Evolutionary conservation across 2,329 filamentous ascomycete genomes (phyloP).

Genomic region (Cladosporium sp.): DNA sequence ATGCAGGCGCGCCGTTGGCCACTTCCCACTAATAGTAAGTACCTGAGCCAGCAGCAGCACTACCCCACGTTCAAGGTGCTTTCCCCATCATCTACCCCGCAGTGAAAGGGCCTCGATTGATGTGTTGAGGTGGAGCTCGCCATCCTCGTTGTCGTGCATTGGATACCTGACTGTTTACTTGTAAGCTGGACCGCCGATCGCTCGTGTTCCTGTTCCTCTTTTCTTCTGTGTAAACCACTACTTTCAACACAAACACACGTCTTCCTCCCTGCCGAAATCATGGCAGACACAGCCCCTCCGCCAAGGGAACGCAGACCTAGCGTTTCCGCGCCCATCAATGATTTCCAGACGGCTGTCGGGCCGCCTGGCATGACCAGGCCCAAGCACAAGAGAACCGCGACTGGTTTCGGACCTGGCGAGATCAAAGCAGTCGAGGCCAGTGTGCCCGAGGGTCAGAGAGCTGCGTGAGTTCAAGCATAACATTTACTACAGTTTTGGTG

Average conservation of each 20-base stretch:
- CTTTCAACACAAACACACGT: neutral
- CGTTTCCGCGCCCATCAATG: slow-evolving; percentile 74
- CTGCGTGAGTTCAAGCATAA: slow-evolving; percentile 58
- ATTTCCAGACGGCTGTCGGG: slow-evolving; percentile 81
- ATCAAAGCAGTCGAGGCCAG: slow-evolving; percentile 90
- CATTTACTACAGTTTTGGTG: neutral
- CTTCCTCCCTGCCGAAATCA: slow-evolving; percentile 9
- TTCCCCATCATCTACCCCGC: neutral
- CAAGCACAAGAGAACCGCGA: slow-evolving; percentile 96
- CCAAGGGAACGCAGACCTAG: slow-evolving; percentile 76
- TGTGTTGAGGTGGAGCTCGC: too few species aligned
- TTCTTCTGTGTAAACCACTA: neutral
- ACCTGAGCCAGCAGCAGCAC: neutral
- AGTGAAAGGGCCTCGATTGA: too few species aligned
- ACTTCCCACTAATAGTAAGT: neutral
- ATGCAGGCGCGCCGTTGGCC: neutral
- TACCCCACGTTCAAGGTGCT: neutral
- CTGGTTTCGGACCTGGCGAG: slow-evolving; percentile 83
- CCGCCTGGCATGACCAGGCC: slow-evolving; percentile 77
- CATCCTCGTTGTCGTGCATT: too few species aligned
- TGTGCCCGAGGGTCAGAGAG: slow-evolving; percentile 84
- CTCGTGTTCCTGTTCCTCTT: neutral
- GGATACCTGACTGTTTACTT: neutral
- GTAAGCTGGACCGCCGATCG: slow-evolving; percentile 1
- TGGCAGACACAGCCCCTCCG: slow-evolving; percentile 18